Evolutionary conservation across 305 asterid genomes (phyloP).

Genomic region (Solanum chacoense): DNA sequence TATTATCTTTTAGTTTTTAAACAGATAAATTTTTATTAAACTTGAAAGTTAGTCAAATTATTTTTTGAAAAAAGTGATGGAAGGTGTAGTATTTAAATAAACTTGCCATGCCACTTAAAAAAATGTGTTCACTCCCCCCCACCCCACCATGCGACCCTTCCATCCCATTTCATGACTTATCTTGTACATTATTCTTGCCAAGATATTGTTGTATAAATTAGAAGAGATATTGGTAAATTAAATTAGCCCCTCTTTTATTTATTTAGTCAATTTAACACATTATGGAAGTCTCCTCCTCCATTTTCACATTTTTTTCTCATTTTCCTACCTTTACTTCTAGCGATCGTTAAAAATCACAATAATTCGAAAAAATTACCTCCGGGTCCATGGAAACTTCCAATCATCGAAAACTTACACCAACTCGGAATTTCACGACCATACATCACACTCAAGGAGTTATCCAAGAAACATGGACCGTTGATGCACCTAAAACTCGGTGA

Average conservation of each 20-base stretch:
- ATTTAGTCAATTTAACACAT: not conserved
- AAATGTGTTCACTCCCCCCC: too few relatives aligned
- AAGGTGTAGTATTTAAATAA: too few relatives aligned
- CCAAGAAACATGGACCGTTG: not conserved
- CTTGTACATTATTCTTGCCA: too few relatives aligned
- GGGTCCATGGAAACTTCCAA: not conserved
- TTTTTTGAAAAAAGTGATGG: too few relatives aligned
- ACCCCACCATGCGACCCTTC: too few relatives aligned
- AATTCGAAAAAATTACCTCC: not conserved
- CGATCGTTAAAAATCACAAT: not conserved
- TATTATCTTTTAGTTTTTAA: too few relatives aligned
- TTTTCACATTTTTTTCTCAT: not conserved
- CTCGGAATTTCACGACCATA: not conserved
- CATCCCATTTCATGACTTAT: too few relatives aligned
- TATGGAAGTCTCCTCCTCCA: not conserved
- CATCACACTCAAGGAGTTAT: not conserved
- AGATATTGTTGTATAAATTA: too few relatives aligned
- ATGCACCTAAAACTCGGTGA: conserved; percentile 4
- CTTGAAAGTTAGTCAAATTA: too few relatives aligned
- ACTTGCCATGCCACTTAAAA: too few relatives aligned
- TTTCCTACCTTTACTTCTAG: not conserved
- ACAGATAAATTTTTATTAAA: too few relatives aligned
- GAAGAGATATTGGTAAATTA: too few relatives aligned
- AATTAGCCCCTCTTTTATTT: not conserved
- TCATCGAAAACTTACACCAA: not conserved